A percentile compares a stretch with the other conserved stretches of the same genome.
Conservation (phyloP, 768 basidiomycete species). For the Chiua virens region DNA sequence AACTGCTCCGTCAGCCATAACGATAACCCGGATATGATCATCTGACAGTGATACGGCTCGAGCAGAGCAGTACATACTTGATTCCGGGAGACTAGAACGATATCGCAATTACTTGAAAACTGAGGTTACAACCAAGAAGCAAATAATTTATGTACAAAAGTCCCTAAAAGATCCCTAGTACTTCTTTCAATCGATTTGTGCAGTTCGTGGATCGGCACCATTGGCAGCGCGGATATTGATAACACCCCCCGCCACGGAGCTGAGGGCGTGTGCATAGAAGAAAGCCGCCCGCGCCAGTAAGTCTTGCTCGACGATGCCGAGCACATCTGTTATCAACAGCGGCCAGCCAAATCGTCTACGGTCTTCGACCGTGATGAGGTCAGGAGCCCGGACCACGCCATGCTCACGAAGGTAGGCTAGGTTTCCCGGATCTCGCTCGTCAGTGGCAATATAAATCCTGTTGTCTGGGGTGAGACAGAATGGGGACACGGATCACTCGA, state of each 20-base stretch:
- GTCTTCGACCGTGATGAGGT: constrained; percentile 44
- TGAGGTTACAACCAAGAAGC: background rate
- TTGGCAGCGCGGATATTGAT: constrained; percentile 40
- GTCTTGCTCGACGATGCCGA: constrained; percentile 44
- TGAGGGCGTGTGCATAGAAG: constrained; percentile 45
- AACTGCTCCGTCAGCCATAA: background rate
- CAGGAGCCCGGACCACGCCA: constrained; percentile 39
- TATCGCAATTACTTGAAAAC: too few species aligned
- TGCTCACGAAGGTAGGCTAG: constrained; percentile 34
- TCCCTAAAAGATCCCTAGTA: background rate
- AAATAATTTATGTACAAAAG: background rate
- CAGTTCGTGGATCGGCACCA: constrained; percentile 41
- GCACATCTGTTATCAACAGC: constrained; percentile 42
- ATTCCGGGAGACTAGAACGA: too few species aligned
- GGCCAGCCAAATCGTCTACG: constrained; percentile 43
- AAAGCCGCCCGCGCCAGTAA: constrained; percentile 36
- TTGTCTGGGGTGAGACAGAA: constrained; percentile 4
- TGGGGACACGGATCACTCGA: background rate
- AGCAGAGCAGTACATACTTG: too few species aligned
- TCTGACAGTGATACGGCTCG: too few species aligned
- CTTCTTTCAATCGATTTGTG: constrained; percentile 35
- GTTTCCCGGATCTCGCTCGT: constrained; percentile 40
- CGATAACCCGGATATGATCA: too few species aligned
- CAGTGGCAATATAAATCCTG: constrained; percentile 39
- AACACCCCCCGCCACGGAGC: constrained; percentile 43